Evolutionary conservation across 345 rosid genomes (phyloP), one percentile per base, ranked within the genome.

Genomic region (Eutrema heterophyllum): DNA sequence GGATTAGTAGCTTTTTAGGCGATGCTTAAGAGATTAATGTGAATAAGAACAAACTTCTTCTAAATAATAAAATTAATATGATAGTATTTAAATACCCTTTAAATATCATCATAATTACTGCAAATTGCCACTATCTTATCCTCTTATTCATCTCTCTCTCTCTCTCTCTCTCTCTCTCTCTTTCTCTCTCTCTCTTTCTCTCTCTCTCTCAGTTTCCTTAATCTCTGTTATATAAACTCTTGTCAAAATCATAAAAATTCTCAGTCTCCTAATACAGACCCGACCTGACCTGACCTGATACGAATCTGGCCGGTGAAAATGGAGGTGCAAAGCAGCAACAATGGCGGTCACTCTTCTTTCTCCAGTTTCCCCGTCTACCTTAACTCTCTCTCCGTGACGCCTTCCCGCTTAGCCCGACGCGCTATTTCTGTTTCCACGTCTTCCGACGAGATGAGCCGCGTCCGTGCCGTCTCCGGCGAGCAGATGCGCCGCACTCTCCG

Each of bases 401-500:
- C 91, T 1, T n/a, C 77, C 12, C 96, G 97, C 11, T 76, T 94
- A 4, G 78, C 86, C 32, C 79, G 83, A 21, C 97, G 98, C 0
- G 97, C 92, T 13, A 43, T 53, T 32, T 84, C 97, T 0, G 91
- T 89, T 27, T 86, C 97, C 27, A 84, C 97, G 6, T 84, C 90
- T 0, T 75, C 58, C 49, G 91, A 94, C 21, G 98, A 91, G 78
- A 84, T 84, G 90, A 85, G 83, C 71, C 83, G 82, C 16, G 78
- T 83, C 61, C 71, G 84, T 16, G 71, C 86, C 77, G 82, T 81
- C 33, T 83, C 96, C 40, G 97, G 95, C 40, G 73, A 89, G 0
- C 78, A 81, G 67, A 87, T 94, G 95, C 89, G 83, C 6, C 79
- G 76, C 64, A 87, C 88, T 43, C 91, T 94, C 60, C 89, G 92